Evolutionary conservation across 2,329 filamentous ascomycete genomes (phyloP).

Genomic region (Aureobasidium lini): DNA sequence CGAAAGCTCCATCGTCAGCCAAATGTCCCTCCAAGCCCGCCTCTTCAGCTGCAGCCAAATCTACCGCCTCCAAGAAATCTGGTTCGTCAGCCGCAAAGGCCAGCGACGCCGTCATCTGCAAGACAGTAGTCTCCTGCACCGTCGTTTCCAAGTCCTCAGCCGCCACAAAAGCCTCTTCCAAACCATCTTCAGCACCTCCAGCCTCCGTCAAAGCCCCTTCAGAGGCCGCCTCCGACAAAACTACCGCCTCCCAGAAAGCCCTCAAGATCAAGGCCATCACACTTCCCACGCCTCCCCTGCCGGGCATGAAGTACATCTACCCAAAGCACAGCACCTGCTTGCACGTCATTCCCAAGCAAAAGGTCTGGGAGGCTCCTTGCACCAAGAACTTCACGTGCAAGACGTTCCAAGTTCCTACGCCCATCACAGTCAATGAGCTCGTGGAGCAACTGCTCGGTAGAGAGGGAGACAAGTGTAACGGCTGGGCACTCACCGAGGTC

Average conservation of each 20-base stretch:
- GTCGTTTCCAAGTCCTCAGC: not conserved
- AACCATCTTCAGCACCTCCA: not conserved
- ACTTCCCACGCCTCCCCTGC: not conserved
- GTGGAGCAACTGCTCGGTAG: slow-evolving; percentile 24
- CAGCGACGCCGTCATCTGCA: not conserved
- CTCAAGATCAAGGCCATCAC: slow-evolving; percentile 6
- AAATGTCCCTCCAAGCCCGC: not conserved
- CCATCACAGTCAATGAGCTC: slow-evolving; percentile 21
- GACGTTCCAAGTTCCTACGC: slow-evolving; percentile 26
- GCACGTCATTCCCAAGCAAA: slow-evolving; percentile 24
- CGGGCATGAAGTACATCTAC: slow-evolving; percentile 25
- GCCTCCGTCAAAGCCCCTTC: not conserved
- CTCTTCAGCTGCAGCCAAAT: not conserved
- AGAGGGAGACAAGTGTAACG: slow-evolving; percentile 18
- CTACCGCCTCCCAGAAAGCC: not conserved
- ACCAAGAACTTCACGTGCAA: slow-evolving; percentile 21
- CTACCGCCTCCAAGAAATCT: not conserved
- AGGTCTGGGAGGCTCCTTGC: slow-evolving; percentile 21
- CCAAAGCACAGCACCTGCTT: slow-evolving; percentile 23
- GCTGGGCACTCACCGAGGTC: slow-evolving; percentile 28
- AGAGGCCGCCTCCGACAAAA: not conserved
- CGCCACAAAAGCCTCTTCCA: not conserved
- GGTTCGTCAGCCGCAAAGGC: not conserved
- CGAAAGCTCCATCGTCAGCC: not conserved
- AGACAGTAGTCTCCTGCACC: not conserved